A percentile compares a stretch with the other conserved stretches of the same genome.
Evolutionary conservation across 345 rosid species (phyloP).

Genomic region (Rhodamnia argentea): DNA sequence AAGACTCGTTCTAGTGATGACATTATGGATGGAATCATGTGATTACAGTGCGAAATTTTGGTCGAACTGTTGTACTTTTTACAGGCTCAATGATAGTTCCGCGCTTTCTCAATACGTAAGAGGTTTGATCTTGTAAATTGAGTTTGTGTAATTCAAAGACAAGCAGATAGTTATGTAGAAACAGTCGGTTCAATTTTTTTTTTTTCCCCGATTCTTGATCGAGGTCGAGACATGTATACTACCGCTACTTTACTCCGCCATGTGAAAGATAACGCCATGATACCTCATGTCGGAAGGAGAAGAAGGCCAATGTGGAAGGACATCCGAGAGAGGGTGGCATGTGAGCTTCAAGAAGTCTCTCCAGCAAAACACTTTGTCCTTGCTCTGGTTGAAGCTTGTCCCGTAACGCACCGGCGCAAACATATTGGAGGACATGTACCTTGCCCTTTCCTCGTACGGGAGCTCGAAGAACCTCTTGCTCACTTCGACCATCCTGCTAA

Average conservation of each 20-base stretch:
- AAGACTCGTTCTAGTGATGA: neutral
- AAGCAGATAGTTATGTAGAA: neutral
- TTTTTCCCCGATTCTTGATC: neutral
- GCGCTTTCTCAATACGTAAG: neutral
- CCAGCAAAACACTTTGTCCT: conserved; percentile 81
- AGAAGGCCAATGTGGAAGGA: conserved; percentile 76
- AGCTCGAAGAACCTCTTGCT: conserved; percentile 61
- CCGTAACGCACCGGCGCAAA: conserved; percentile 64
- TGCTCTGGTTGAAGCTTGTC: conserved; percentile 83
- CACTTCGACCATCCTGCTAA: conserved; percentile 48
- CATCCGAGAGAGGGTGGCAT: conserved; percentile 50
- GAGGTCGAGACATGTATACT: neutral
- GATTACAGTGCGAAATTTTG: neutral
- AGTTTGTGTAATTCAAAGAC: neutral
- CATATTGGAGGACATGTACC: conserved; percentile 76
- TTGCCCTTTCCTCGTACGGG: conserved; percentile 64
- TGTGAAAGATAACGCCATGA: neutral
- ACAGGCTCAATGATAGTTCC: neutral
- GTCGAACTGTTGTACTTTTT: neutral
- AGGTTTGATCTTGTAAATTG: neutral
- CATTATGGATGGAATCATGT: neutral
- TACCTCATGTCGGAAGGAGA: conserved; percentile 76
- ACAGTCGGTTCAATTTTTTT: neutral
- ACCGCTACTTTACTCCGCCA: neutral
- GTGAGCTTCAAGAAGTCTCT: conserved; percentile 79